Conservation (phyloP, 148 eudicot genomes). For the Rhododendron ovatum region DNA sequence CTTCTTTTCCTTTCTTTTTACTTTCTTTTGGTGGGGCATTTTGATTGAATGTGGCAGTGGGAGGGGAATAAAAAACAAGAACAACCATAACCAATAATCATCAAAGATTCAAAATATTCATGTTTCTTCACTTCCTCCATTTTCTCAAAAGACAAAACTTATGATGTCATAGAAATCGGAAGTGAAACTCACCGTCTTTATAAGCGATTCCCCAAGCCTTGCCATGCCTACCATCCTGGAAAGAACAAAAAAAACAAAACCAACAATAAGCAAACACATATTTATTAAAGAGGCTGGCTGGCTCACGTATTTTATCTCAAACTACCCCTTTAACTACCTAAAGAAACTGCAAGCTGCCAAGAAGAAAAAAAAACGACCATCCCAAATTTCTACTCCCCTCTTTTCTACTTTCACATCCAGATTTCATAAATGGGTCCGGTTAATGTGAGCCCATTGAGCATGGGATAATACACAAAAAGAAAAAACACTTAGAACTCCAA, state of each 20-base stretch:
- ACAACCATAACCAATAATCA: not conserved
- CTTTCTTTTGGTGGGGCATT: not conserved
- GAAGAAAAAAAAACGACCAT: not conserved
- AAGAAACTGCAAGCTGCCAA: not conserved
- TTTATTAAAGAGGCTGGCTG: not conserved
- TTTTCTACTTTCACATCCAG: not conserved
- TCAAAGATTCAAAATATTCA: not conserved
- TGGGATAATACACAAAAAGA: too few species aligned
- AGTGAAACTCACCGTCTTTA: constrained; percentile 55
- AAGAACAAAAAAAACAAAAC: not conserved
- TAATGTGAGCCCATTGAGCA: too few species aligned
- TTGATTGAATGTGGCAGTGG: not conserved
- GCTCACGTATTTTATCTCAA: not conserved
- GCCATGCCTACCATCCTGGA: constrained; percentile 92
- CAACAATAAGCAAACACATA: not conserved
- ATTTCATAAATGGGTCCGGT: too few species aligned
- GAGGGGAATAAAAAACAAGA: not conserved
- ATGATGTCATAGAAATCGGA: not conserved
- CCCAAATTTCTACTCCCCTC: not conserved
- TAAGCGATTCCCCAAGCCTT: constrained; percentile 95
- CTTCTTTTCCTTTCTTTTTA: not conserved
- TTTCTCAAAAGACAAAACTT: not conserved
- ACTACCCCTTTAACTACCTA: not conserved
- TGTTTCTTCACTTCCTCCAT: not conserved
- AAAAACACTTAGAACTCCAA: too few species aligned